Evolutionary conservation across 352 stramenopile species (phyloP).

Genomic region (Phytopythium mirpurense): DNA sequence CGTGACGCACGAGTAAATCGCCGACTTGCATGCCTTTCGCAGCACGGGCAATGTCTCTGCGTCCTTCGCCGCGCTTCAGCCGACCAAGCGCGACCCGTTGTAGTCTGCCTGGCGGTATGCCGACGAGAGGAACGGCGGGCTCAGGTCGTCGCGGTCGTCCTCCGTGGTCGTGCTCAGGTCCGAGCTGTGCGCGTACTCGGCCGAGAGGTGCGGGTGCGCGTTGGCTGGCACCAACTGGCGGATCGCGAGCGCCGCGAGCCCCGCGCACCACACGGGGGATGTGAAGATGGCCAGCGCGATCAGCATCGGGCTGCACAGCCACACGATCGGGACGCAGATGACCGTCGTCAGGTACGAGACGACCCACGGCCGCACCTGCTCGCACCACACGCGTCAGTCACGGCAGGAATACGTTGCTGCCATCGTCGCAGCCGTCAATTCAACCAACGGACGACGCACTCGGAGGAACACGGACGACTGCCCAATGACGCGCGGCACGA

Average conservation of each 20-base stretch:
- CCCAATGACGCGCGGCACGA: slow-evolving; percentile 36
- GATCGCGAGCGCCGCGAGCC: slow-evolving; percentile 47
- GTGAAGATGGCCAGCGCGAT: slow-evolving; percentile 75
- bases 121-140: slow-evolving; percentile 37
- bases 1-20: too few relatives aligned
- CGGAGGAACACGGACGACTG: slow-evolving; percentile 32
- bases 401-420: not conserved
- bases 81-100: slow-evolving; percentile 1
- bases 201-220: slow-evolving; percentile 22
- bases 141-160: slow-evolving; percentile 29
- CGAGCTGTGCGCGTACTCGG: slow-evolving; percentile 35
- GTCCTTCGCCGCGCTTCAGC: not conserved
- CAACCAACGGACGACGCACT: slow-evolving; percentile 24
- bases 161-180: slow-evolving; percentile 17
- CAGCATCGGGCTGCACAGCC: slow-evolving; percentile 69
- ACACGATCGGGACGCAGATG: slow-evolving; percentile 65
- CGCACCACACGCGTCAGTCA: slow-evolving; percentile 6
- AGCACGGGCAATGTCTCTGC: not conserved
- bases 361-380: slow-evolving; percentile 48
- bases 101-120: slow-evolving; percentile 31
- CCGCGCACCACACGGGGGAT: slow-evolving; percentile 70
- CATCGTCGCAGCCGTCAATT: too few relatives aligned
- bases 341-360: slow-evolving; percentile 64
- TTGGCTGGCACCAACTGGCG: slow-evolving; percentile 33
- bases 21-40: too few relatives aligned